Base-by-base conservation (phyloP, 441 rosid species). In the Bruguiera hainesii region DNA sequence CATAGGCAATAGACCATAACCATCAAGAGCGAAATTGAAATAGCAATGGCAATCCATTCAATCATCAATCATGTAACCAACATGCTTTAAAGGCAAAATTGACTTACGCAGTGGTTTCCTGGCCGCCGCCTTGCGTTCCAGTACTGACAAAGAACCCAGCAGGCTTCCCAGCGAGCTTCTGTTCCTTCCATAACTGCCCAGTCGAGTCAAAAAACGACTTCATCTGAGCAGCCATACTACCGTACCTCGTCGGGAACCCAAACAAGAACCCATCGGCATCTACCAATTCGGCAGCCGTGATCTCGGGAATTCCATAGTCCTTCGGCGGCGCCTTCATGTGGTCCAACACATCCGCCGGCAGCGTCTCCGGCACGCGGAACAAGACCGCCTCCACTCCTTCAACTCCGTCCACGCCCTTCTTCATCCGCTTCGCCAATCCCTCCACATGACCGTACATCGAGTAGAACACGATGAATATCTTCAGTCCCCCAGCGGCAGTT, bases 71-170 rank as follows among this genome's bases (percentile, higher is more conserved):
- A 10, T 9, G 28, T 1, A 55, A 55, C 9, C 58, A 55, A 55
- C 23, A 55, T 55, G 25, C 46, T 6, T 23, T 16, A 3, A 21
- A 16, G 20, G 9, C 9, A 25, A 3, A 18, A 46, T 26, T 18
- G 16, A 42, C 97, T 85, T 79, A 93, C 98, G 93, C 95, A 6
- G 97, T 93, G 25, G 98, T 91, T 77, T 93, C 98, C 75, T 93
- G 98, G 35, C 98, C 98, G 78, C 98, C 98, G 7, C 98, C 97
- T 73, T 93, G 97, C 46, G 96, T 93, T 9, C 98, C 98, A 1
- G 96, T 89, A 73, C 98, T 89, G 7, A 93, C 93, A 48, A 93
- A 93, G 71, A 93, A 91, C 0, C 98, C 97, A 10, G 95, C 97
- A 5, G 98, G 96, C 65, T 88, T 93, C 26, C 98, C 97, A 0